Percentiles rank a stretch among this genome's conserved stretches.
These are phyloP conservation scores for Alternaria sp. DNA, from an alignment of 2,329 filamentous ascomycete species.

Conservation along the genomic window DNA sequence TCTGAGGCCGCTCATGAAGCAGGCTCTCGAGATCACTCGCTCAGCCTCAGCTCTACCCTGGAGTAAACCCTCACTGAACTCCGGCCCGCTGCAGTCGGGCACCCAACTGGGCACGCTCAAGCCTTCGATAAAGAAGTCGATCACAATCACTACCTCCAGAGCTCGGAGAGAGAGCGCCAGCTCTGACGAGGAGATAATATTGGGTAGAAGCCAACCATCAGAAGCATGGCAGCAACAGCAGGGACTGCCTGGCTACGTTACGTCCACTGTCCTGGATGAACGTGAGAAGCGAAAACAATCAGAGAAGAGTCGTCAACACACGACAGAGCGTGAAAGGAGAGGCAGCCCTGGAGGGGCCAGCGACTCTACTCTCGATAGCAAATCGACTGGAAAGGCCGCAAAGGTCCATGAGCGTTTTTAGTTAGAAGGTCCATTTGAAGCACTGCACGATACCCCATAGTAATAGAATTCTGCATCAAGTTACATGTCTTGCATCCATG, in stretches of 20 bases:
- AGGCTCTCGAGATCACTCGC: slow-evolving; percentile 16
- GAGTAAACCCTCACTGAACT: slow-evolving; percentile 16
- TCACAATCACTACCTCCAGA: slow-evolving; percentile 29
- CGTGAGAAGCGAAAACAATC: not conserved
- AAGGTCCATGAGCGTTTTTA: slow-evolving; percentile 8
- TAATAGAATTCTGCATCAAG: not conserved
- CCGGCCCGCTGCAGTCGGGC: slow-evolving; percentile 10
- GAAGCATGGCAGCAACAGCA: slow-evolving; percentile 22
- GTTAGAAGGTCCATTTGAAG: not conserved
- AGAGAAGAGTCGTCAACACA: not conserved
- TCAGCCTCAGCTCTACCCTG: slow-evolving; percentile 24
- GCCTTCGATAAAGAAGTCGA: slow-evolving; percentile 21
- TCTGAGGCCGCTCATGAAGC: slow-evolving; percentile 32
- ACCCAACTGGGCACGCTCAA: slow-evolving; percentile 23
- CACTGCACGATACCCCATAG: not conserved
- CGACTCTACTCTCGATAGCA: slow-evolving; percentile 15
- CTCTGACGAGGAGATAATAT: slow-evolving; percentile 29
- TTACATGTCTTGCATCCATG: not conserved
- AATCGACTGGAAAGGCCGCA: slow-evolving; percentile 8
- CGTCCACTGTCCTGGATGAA: slow-evolving; percentile 25
- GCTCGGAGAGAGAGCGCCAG: slow-evolving; percentile 25
- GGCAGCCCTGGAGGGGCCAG: slow-evolving; percentile 19
- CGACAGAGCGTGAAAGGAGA: slow-evolving; percentile 2
- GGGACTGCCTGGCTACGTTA: slow-evolving; percentile 20
- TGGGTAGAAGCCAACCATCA: slow-evolving; percentile 13